phyloP scores from a whole-genome alignment of 1,284 basidiomycete species.

The Ceratobasidium sp. region DNA sequence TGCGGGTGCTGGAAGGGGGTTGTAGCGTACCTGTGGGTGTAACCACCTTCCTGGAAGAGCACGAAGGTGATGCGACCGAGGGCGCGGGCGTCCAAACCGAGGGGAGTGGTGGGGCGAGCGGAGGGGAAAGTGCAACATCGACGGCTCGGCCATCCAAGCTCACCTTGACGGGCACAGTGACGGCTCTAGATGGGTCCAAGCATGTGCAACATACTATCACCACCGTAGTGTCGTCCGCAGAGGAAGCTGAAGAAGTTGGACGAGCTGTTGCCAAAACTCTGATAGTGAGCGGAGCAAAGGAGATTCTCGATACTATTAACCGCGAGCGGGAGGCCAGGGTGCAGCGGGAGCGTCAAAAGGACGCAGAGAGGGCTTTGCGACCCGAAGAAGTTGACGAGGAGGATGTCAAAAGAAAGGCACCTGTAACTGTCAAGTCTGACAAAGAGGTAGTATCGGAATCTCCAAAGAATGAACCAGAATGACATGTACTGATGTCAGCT shows the following conservation, averaged over 20 bases:
- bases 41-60: constrained; percentile 54
- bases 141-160: constrained; percentile 55
- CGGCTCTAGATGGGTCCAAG: constrained; percentile 72
- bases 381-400: constrained; percentile 2
- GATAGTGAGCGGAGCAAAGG: constrained; percentile 73
- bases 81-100: background rate
- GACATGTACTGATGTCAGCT: constrained; percentile 31
- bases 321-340: constrained; percentile 66
- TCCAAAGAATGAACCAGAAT: background rate
- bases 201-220: constrained; percentile 72
- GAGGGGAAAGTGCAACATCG: constrained; percentile 50
- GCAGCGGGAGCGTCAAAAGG: constrained; percentile 37
- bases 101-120: constrained; percentile 54
- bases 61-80: constrained; percentile 43
- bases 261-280: constrained; percentile 70
- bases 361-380: constrained; percentile 28
- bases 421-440: background rate
- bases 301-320: constrained; percentile 83
- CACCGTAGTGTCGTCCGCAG: constrained; percentile 61
- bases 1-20: constrained; percentile 92
- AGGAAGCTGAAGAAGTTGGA: constrained; percentile 77
- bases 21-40: constrained; percentile 98
- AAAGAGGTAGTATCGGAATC: background rate
- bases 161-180: constrained; percentile 80
- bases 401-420: constrained; percentile 22